Conservation (phyloP, 345 rosid genomes). For the sweet orange (Citrus sinensis) region DVS_A1.0 CM039163.1:34493001-34493500, state of each 20-base stretch:
- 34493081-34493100: slow-evolving; percentile 75
- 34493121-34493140: slow-evolving; percentile 74
- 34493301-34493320: neutral
- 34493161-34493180: slow-evolving; percentile 75
- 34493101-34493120: slow-evolving; percentile 71
- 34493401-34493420: neutral
- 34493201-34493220: slow-evolving; percentile 80
- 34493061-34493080: slow-evolving; percentile 69
- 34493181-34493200: slow-evolving; percentile 82
- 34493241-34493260: slow-evolving; percentile 60
- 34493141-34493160: slow-evolving; percentile 76
- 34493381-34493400: neutral
- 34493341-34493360: neutral
- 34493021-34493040: slow-evolving; percentile 17
- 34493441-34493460: slow-evolving; percentile 69
- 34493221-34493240: slow-evolving; percentile 84
- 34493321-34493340: slow-evolving; percentile 2
- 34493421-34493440: slow-evolving; percentile 17
- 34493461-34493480: slow-evolving; percentile 74
- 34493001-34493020: slow-evolving; percentile 11
- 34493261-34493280: neutral
- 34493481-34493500: slow-evolving; percentile 69
- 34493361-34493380: neutral
- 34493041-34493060: slow-evolving; percentile 81
- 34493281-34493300: neutral